A percentile compares a stretch with the other conserved stretches of the same genome.
Evolutionary conservation across 2,329 filamentous ascomycete genomes (phyloP).

Genomic region (Fusarium sublunatum): DNA sequence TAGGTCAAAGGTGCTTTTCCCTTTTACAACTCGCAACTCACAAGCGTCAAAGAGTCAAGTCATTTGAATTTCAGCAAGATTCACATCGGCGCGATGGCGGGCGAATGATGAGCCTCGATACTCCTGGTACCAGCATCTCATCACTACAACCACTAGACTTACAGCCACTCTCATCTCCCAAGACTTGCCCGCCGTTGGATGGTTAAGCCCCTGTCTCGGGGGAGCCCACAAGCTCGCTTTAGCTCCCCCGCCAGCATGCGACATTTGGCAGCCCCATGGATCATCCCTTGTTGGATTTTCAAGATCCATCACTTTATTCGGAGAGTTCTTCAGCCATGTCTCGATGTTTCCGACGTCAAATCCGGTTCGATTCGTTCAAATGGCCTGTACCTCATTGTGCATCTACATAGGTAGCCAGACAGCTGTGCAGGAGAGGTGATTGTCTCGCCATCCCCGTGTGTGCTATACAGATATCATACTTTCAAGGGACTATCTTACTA

Average conservation of each 20-base stretch:
- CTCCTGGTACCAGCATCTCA: background rate
- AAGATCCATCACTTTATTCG: constrained; percentile 33
- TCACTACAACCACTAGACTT: background rate
- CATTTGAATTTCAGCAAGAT: constrained; percentile 3
- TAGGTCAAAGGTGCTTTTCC: background rate
- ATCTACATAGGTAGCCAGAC: background rate
- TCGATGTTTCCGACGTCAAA: constrained; percentile 24
- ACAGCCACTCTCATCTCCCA: constrained; percentile 3
- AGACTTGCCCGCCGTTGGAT: constrained; percentile 12
- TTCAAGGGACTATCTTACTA: constrained; percentile 1
- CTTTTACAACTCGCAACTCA: constrained; percentile 13
- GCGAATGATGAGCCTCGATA: constrained; percentile 11
- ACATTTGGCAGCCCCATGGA: constrained; percentile 14
- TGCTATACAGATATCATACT: background rate
- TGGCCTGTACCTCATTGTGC: constrained; percentile 4
- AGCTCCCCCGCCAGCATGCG: constrained; percentile 2
- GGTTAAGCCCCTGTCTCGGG: constrained; percentile 25
- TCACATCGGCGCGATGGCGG: constrained; percentile 22
- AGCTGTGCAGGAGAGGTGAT: constrained; percentile 12
- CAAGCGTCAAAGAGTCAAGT: constrained; percentile 3
- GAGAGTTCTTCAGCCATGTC: constrained; percentile 42
- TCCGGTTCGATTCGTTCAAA: constrained; percentile 21
- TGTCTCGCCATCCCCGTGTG: constrained; percentile 33
- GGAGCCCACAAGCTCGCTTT: constrained; percentile 14
- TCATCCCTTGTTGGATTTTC: constrained; percentile 25